phyloP scores from a whole-genome alignment of 148 eudicot species.

The Camellia granthamiana region DNA sequence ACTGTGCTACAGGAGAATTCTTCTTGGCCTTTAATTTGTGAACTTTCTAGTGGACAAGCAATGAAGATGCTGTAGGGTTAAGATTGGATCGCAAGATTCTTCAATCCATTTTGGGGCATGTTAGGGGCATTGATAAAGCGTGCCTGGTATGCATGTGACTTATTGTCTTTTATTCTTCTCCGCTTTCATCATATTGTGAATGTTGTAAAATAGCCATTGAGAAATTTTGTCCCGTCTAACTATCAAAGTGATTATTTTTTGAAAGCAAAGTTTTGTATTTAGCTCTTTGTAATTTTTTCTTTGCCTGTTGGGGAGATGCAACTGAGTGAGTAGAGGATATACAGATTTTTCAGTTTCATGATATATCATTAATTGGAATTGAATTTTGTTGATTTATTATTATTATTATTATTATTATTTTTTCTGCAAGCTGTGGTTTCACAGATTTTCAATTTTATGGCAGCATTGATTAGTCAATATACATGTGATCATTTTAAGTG shows the following conservation, averaged over 20 bases:
- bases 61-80: background rate
- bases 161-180: background rate
- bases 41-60: background rate
- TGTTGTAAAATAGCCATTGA: slow-evolving; percentile 21
- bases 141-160: slow-evolving; percentile 3
- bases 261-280: background rate
- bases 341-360: too few relatives aligned
- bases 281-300: background rate
- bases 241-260: background rate
- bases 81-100: background rate
- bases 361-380: too few relatives aligned
- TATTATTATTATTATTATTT: too few relatives aligned
- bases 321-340: too few relatives aligned
- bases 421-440: too few relatives aligned
- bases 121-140: background rate
- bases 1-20: slow-evolving; percentile 15
- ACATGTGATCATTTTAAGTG: too few relatives aligned
- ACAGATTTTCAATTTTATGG: too few relatives aligned
- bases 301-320: too few relatives aligned
- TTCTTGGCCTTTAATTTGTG: slow-evolving; percentile 11
- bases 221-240: slow-evolving; percentile 1
- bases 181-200: background rate
- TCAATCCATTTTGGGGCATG: background rate
- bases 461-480: too few relatives aligned
- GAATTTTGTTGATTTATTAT: too few relatives aligned